Base-by-base conservation (phyloP, 805 yeast species). In the Wickerhamomyces bovis region DNA sequence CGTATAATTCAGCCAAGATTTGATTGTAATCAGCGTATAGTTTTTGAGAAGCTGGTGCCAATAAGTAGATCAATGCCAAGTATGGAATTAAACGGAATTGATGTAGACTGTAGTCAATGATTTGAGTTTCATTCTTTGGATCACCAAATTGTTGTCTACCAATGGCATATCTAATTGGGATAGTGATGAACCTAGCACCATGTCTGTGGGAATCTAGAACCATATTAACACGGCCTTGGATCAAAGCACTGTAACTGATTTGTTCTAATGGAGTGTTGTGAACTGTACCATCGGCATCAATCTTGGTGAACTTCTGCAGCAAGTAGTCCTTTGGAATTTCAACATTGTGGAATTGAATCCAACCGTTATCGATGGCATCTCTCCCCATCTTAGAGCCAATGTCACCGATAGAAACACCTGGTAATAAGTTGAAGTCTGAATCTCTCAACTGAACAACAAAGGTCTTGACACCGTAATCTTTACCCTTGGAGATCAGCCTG, bases 361-460 rank as follows among this genome's bases (percentile, higher is more conserved):
- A 90, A 45, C 97, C 97, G 65, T 90, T 90, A 62, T 90, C 97
- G 54, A 90, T 86, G 48, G 96, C 97, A 60, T 89, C 94, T 60
- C 97, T 77, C 45, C 97, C 97, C 96, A 90, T 89, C 69, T 90
- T 90, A 53, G 85, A 80, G 47, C 97, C 97, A 62, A 90, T 88
- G 63, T 90, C 97, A 51, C 97, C 97, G 53, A 89, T 73, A 28
- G 86, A 67, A 47, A 90, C 70, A 46, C 97, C 97, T 3, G 95
- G 89, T 54, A 76, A 67, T 49, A 90, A 66, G 49, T 83, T 73
- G 69, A 87, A 92, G 52, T 78, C 71, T 7, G 77, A 62, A 65
- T 89, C 94, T 65, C 97, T 76, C 54, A 90, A 71, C 26, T 96
- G 97, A 16, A 90, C 97, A 26, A 90, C 85, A 69, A 90, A 90